phyloP scores from a whole-genome alignment of 2,329 filamentous ascomycete species.

The Curvularia sp. region DNA sequence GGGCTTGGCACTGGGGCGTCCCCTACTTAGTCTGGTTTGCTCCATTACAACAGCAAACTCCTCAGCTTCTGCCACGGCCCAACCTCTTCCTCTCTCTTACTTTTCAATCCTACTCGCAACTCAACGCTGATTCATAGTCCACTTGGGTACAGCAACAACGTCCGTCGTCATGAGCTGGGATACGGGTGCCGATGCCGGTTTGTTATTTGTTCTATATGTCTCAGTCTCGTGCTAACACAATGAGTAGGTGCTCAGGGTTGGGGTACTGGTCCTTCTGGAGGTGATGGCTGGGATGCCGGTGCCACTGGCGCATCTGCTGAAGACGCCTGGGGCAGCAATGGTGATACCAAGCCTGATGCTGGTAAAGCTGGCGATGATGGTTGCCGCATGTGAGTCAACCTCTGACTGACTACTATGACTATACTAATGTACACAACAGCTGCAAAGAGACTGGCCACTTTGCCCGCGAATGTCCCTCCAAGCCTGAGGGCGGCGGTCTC shows the following conservation, averaged over 20 bases:
- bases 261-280: constrained; percentile 16
- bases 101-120: not conserved
- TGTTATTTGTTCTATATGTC: constrained; percentile 5
- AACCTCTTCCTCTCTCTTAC: not conserved
- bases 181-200: constrained; percentile 25
- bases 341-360: constrained; percentile 19
- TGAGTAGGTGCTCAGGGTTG: constrained; percentile 18
- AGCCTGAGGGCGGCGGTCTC: constrained; percentile 46
- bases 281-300: constrained; percentile 16
- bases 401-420: not conserved
- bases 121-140: not conserved
- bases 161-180: constrained; percentile 31
- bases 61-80: not conserved
- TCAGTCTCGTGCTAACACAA: constrained; percentile 13
- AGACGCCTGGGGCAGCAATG: constrained; percentile 28
- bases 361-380: constrained; percentile 40
- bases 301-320: constrained; percentile 12
- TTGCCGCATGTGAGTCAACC: constrained; percentile 52
- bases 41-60: not conserved
- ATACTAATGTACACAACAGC: constrained; percentile 45
- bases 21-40: not conserved
- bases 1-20: not conserved
- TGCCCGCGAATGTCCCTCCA: constrained; percentile 57
- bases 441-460: constrained; percentile 56
- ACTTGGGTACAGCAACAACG: not conserved